Percentiles rank a stretch among this genome's conserved stretches.
phyloP scores from a whole-genome alignment of 2,329 filamentous ascomycete species.

The Grosmannia penicillata region DNA sequence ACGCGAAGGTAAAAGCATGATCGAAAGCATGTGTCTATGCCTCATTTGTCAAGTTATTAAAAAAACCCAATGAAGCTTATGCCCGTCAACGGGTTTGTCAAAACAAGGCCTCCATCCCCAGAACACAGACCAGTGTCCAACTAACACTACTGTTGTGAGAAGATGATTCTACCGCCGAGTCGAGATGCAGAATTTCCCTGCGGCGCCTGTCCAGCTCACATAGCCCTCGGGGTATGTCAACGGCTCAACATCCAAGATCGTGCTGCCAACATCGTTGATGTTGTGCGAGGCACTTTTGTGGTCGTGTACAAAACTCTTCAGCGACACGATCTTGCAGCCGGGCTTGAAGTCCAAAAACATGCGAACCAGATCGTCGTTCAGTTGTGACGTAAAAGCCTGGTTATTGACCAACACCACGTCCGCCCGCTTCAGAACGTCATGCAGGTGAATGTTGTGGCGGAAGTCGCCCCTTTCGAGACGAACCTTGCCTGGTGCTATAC shows the following conservation, averaged over 20 bases:
- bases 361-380: slow-evolving; percentile 73
- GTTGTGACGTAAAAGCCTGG: slow-evolving; percentile 77
- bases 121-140: too few species aligned
- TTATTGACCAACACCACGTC: slow-evolving; percentile 98
- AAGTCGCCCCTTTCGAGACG: slow-evolving; percentile 75
- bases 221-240: slow-evolving; percentile 48
- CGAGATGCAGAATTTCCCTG: slow-evolving; percentile 79
- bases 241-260: slow-evolving; percentile 63
- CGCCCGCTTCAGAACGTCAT: slow-evolving; percentile 61
- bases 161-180: slow-evolving; percentile 49
- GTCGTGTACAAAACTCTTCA: slow-evolving; percentile 80
- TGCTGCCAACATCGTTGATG: slow-evolving; percentile 63
- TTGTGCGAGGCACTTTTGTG: slow-evolving; percentile 66
- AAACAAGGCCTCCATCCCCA: too few species aligned
- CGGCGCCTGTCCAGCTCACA: slow-evolving; percentile 83
- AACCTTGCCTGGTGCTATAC: slow-evolving; percentile 65
- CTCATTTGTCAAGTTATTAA: too few species aligned
- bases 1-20: too few species aligned
- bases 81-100: too few species aligned
- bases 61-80: too few species aligned
- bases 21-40: too few species aligned
- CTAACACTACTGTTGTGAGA: too few species aligned
- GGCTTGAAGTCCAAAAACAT: slow-evolving; percentile 90
- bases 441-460: slow-evolving; percentile 54
- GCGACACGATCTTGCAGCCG: slow-evolving; percentile 76